These are phyloP conservation scores for Malus sylvestris DNA, from an alignment of 306 rosid species.

Conservation along the genomic window DNA sequence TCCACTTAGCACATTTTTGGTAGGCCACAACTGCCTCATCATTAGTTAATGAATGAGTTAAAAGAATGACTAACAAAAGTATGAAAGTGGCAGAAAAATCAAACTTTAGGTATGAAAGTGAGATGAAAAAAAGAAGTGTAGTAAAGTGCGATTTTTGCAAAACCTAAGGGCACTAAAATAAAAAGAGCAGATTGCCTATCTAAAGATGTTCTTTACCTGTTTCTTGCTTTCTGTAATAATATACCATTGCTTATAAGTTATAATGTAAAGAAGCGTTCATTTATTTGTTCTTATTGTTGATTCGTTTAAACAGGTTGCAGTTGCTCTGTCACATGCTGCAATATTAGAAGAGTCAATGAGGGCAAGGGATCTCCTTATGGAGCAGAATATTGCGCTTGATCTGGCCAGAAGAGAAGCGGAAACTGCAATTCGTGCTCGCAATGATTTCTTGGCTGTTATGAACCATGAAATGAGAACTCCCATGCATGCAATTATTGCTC, in stretches of 20 bases:
- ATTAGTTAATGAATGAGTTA: too few species aligned
- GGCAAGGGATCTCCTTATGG: conserved; percentile 91
- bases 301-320: conserved; percentile 64
- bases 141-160: too few species aligned
- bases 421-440: conserved; percentile 97
- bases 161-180: too few species aligned
- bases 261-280: neutral
- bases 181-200: neutral
- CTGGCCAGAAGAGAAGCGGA: conserved; percentile 97
- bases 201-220: neutral
- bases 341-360: conserved; percentile 97
- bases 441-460: conserved; percentile 97
- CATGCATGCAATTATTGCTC: conserved; percentile 97
- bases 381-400: conserved; percentile 95
- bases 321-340: conserved; percentile 99
- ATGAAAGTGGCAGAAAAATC: too few species aligned
- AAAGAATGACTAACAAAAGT: too few species aligned
- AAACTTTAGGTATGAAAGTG: too few species aligned
- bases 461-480: conserved; percentile 99
- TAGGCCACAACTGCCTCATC: too few species aligned
- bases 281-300: neutral
- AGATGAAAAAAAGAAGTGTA: too few species aligned
- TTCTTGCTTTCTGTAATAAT: neutral
- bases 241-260: neutral
- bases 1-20: too few species aligned